These are phyloP conservation scores for Aspergillus coremiiformis DNA, from an alignment of 495 filamentous ascomycete genomes.

Conservation along the genomic window DNA sequence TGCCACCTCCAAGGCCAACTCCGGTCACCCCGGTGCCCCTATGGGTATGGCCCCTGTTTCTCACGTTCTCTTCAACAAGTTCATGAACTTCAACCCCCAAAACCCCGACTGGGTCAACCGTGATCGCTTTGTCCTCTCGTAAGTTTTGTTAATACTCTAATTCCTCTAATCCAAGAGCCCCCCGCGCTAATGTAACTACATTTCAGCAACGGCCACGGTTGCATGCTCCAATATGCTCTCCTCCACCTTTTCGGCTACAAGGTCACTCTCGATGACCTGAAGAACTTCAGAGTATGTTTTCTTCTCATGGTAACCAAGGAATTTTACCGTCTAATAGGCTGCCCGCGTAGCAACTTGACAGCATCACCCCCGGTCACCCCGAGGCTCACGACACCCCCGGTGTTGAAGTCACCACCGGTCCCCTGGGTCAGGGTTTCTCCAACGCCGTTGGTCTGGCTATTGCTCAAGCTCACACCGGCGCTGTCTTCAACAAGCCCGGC, in stretches of 20 bases:
- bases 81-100: conserved; percentile 99
- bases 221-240: conserved; percentile 98
- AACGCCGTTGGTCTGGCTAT: conserved; percentile 97
- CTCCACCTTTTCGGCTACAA: conserved; percentile 94
- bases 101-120: conserved; percentile 95
- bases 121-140: conserved; percentile 99
- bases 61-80: conserved; percentile 97
- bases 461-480: conserved; percentile 84
- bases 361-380: conserved; percentile 94
- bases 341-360: conserved; percentile 60
- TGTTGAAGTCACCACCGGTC: conserved; percentile 95
- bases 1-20: conserved; percentile 94
- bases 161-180: background rate
- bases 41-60: conserved; percentile 98
- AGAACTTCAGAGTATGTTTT: conserved; percentile 80
- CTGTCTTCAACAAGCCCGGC: conserved; percentile 93
- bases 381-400: conserved; percentile 95
- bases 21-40: conserved; percentile 95
- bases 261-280: conserved; percentile 80
- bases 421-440: conserved; percentile 89
- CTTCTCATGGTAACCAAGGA: background rate
- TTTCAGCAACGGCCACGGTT: conserved; percentile 88
- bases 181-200: conserved; percentile 5
- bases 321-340: background rate
- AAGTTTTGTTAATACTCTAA: conserved; percentile 39